phyloP scores from a whole-genome alignment of 306 rosid genomes.

The Pyrus betulifolia region DNA sequence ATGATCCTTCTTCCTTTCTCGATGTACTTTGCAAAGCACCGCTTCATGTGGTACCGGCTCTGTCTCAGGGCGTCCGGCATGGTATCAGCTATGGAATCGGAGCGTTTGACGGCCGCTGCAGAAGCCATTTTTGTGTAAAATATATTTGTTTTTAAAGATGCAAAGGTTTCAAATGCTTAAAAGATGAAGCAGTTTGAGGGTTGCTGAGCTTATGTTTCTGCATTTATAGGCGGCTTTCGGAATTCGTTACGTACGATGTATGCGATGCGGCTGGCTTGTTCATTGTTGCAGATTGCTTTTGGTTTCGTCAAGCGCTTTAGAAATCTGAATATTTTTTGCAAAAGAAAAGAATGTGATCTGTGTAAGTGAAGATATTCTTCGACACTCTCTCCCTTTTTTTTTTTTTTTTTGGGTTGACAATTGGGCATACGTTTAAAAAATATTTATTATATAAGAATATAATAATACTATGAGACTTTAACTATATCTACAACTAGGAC shows the following conservation, averaged over 20 bases:
- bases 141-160: not conserved
- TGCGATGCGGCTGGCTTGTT: not conserved
- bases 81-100: slow-evolving; percentile 46
- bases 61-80: slow-evolving; percentile 78
- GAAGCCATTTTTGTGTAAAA: slow-evolving; percentile 32
- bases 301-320: slow-evolving; percentile 8
- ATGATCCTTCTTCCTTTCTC: slow-evolving; percentile 68
- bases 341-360: slow-evolving; percentile 29
- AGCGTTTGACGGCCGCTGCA: slow-evolving; percentile 28
- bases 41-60: slow-evolving; percentile 71
- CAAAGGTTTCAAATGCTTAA: slow-evolving; percentile 1
- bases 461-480: no score
- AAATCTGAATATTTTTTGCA: not conserved
- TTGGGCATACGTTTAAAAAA: no score
- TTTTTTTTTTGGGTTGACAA: no score
- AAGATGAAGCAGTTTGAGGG: slow-evolving; percentile 1
- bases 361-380: slow-evolving; percentile 18
- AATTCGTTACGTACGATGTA: not conserved
- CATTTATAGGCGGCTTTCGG: slow-evolving; percentile 9
- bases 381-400: no score
- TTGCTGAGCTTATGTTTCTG: slow-evolving; percentile 3
- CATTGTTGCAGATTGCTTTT: slow-evolving; percentile 7
- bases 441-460: no score
- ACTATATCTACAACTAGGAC: no score
- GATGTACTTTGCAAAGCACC: slow-evolving; percentile 65